These are phyloP conservation scores for Coprinopsis strossmayeri DNA, from an alignment of 768 basidiomycete species.

Conservation along the genomic window DNA sequence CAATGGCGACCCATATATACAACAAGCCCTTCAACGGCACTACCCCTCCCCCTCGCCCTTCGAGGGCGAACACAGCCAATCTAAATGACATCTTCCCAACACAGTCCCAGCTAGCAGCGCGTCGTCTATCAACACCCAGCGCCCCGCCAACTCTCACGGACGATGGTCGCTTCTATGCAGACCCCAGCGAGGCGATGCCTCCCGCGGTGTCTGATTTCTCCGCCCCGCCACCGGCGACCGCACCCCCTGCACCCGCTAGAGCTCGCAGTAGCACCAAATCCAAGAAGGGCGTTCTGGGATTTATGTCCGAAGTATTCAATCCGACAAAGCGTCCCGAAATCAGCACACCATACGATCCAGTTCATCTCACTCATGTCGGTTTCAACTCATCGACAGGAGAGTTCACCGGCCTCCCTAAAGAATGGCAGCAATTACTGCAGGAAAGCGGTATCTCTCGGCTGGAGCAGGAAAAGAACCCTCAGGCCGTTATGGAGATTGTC, in stretches of 20 bases:
- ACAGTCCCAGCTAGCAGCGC: conserved; percentile 32
- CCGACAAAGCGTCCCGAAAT: conserved; percentile 81
- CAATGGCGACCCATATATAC: conserved; percentile 17
- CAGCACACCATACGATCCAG: conserved; percentile 97
- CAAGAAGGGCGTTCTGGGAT: conserved; percentile 69
- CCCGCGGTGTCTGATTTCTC: conserved; percentile 24
- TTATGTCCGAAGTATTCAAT: conserved; percentile 65
- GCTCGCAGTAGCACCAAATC: conserved; percentile 47
- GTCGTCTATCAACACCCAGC: conserved; percentile 46
- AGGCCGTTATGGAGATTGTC: conserved; percentile 98
- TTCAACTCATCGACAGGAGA: conserved; percentile 99
- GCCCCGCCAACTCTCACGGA: conserved; percentile 23
- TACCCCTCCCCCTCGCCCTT: conserved; percentile 71
- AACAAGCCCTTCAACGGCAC: conserved; percentile 32
- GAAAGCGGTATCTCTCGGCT: conserved; percentile 91
- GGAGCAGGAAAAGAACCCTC: conserved; percentile 97
- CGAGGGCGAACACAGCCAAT: conserved; percentile 78
- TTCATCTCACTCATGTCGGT: conserved; percentile 98
- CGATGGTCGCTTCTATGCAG: conserved; percentile 37
- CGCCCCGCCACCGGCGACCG: conserved; percentile 16
- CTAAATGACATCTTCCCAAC: conserved; percentile 66
- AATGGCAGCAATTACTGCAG: conserved; percentile 97
- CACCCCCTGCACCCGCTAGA: conserved; percentile 22
- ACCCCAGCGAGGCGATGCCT: conserved; percentile 38
- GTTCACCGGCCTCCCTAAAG: conserved; percentile 95